Conservation (phyloP, 2,329 filamentous ascomycete genomes). For the Cryphonectria radicalis region DNA sequence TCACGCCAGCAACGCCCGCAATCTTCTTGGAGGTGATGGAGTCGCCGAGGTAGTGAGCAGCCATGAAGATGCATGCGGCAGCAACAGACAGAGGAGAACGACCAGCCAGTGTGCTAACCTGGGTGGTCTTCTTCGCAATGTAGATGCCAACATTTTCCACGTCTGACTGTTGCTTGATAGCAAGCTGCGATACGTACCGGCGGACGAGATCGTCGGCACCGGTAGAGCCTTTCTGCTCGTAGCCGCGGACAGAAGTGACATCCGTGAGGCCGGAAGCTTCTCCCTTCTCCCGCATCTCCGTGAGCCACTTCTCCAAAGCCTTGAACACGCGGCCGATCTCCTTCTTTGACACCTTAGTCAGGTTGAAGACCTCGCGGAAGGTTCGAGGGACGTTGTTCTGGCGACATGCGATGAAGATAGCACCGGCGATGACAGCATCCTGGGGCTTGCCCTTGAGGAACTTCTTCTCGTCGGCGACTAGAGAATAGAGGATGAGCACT, state of each 20-base stretch:
- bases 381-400: constrained; percentile 85
- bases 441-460: constrained; percentile 94
- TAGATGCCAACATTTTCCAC: constrained; percentile 81
- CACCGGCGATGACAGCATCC: constrained; percentile 91
- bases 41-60: constrained; percentile 82
- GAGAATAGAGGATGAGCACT: not conserved
- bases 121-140: constrained; percentile 77
- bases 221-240: constrained; percentile 76
- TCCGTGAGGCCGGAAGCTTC: constrained; percentile 53
- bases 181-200: constrained; percentile 86
- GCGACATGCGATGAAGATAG: constrained; percentile 96
- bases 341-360: constrained; percentile 95
- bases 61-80: constrained; percentile 96
- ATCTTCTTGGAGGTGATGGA: constrained; percentile 85
- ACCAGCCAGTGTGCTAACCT: constrained; percentile 81
- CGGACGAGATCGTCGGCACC: constrained; percentile 83
- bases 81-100: constrained; percentile 93
- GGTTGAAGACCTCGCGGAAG: constrained; percentile 90
- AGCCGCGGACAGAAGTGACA: constrained; percentile 66
- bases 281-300: constrained; percentile 70
- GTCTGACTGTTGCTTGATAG: constrained; percentile 70
- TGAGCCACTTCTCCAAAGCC: constrained; percentile 84
- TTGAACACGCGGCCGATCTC: constrained; percentile 98
- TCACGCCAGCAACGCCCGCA: constrained; percentile 81
- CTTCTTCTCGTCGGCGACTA: constrained; percentile 82